A percentile compares a stretch with the other conserved stretches of the same genome.
phyloP scores from a whole-genome alignment of 2,329 filamentous ascomycete genomes.

The Mycocentrospora acerina region DNA sequence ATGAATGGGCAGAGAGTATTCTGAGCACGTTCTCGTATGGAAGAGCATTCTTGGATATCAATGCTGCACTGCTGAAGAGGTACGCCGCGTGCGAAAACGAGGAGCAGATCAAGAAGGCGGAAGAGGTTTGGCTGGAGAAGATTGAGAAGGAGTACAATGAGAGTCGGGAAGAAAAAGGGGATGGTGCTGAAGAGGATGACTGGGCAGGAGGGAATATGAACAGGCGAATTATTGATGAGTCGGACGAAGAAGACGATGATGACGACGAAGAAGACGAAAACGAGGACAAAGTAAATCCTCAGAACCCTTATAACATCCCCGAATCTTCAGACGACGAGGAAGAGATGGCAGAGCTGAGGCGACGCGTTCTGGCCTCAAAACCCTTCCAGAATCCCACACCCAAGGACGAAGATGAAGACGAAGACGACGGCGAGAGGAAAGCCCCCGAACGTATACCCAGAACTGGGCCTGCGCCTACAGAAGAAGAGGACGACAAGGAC shows the following conservation, averaged over 20 bases:
- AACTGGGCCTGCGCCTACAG: slow-evolving; percentile 47
- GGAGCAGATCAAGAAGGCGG: slow-evolving; percentile 77
- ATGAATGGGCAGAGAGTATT: slow-evolving; percentile 86
- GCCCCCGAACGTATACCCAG: slow-evolving; percentile 63
- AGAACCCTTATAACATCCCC: slow-evolving; percentile 74
- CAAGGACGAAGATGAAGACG: slow-evolving; percentile 15
- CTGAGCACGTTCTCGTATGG: slow-evolving; percentile 87
- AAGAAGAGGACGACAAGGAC: slow-evolving; percentile 62
- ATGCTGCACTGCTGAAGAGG: slow-evolving; percentile 74
- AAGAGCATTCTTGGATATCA: slow-evolving; percentile 85
- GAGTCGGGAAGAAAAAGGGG: slow-evolving; percentile 66
- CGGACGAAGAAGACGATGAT: slow-evolving; percentile 49
- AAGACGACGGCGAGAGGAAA: slow-evolving; percentile 52
- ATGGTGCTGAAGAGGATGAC: slow-evolving; percentile 64
- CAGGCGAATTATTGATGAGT: slow-evolving; percentile 52
- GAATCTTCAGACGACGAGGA: slow-evolving; percentile 76
- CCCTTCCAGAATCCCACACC: slow-evolving; percentile 68
- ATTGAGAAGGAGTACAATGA: slow-evolving; percentile 87
- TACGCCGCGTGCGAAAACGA: slow-evolving; percentile 85
- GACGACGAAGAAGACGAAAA: slow-evolving; percentile 46
- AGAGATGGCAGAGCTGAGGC: slow-evolving; percentile 89
- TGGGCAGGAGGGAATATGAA: slow-evolving; percentile 95
- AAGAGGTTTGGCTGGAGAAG: slow-evolving; percentile 85
- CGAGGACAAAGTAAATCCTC: slow-evolving; percentile 50
- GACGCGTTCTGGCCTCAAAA: slow-evolving; percentile 87